A percentile compares a stretch with the other conserved stretches of the same genome.
Conservation (phyloP, 1,139 yeast species). For the Candida albicans region DNA sequence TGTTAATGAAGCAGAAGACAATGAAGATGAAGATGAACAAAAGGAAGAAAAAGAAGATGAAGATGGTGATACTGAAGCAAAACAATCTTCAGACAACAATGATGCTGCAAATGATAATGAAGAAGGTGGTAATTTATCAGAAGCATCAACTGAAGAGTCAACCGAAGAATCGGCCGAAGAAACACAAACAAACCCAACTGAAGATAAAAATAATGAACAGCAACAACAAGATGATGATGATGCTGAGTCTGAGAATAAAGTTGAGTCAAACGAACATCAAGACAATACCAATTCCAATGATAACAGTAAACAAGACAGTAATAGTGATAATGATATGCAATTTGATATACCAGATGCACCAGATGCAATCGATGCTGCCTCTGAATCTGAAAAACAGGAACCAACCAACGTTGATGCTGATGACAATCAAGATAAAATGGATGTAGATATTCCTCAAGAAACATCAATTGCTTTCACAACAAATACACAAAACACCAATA, state of each 20-base stretch:
- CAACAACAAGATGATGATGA: too few species aligned
- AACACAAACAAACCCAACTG: background rate
- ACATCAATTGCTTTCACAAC: conserved; percentile 1
- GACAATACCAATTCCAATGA: too few species aligned
- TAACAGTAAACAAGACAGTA: too few species aligned
- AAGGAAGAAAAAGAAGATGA: conserved; percentile 4
- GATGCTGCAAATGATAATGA: background rate
- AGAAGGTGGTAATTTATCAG: conserved; percentile 3
- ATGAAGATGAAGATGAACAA: too few species aligned
- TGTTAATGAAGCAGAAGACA: too few species aligned
- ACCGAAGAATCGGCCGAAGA: conserved; percentile 7
- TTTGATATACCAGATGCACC: conserved; percentile 10
- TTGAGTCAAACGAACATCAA: conserved; percentile 28
- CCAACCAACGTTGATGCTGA: background rate
- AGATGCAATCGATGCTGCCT: background rate
- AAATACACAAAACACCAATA: conserved; percentile 45
- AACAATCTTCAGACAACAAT: conserved; percentile 2
- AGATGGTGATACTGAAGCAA: conserved; percentile 5
- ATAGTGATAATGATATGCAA: conserved; percentile 22
- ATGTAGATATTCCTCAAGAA: conserved; percentile 5
- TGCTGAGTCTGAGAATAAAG: conserved; percentile 13
- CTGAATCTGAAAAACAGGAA: background rate
- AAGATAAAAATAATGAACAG: background rate
- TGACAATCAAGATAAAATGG: conserved; percentile 3
- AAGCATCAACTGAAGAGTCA: conserved; percentile 11